phyloP scores from a whole-genome alignment of 148 eudicot species.

The Drosera capensis region DNA sequence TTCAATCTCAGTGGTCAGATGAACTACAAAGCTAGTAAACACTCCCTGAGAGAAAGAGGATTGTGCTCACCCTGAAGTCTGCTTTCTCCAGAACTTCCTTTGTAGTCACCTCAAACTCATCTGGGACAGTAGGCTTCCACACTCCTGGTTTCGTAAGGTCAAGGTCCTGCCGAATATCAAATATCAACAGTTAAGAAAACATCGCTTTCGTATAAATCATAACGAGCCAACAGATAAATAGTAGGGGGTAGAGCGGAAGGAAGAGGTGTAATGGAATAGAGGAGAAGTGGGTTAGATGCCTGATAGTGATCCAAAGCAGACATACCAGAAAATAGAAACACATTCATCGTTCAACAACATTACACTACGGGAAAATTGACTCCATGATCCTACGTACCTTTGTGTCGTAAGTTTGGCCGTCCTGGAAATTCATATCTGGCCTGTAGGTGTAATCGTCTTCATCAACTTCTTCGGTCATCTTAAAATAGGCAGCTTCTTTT shows the following conservation, averaged over 20 bases:
- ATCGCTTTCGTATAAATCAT: neutral
- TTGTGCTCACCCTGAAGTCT: conserved; percentile 75
- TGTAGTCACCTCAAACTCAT: conserved; percentile 64
- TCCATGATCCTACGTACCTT: conserved; percentile 31
- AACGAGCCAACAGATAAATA: neutral
- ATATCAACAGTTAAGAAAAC: neutral
- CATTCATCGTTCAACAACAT: neutral
- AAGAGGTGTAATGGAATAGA: neutral
- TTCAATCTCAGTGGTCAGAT: no score
- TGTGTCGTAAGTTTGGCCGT: conserved; percentile 38
- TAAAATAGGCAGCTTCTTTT: conserved; percentile 64
- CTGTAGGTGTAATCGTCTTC: conserved; percentile 47
- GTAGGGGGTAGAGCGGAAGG: neutral
- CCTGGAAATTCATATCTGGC: conserved; percentile 37
- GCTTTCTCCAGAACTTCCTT: conserved; percentile 73
- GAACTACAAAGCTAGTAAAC: neutral
- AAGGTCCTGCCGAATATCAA: conserved; percentile 39
- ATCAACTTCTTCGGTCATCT: conserved; percentile 29
- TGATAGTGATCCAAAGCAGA: neutral
- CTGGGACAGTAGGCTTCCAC: conserved; percentile 22
- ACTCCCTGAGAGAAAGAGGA: neutral
- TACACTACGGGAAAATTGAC: neutral
- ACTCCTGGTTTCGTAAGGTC: conserved; percentile 63
- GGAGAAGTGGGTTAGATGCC: neutral
- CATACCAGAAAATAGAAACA: neutral